These are phyloP conservation scores for Phytophthora uliginosa DNA, from an alignment of 352 stramenopile species.

Conservation along the genomic window DNA sequence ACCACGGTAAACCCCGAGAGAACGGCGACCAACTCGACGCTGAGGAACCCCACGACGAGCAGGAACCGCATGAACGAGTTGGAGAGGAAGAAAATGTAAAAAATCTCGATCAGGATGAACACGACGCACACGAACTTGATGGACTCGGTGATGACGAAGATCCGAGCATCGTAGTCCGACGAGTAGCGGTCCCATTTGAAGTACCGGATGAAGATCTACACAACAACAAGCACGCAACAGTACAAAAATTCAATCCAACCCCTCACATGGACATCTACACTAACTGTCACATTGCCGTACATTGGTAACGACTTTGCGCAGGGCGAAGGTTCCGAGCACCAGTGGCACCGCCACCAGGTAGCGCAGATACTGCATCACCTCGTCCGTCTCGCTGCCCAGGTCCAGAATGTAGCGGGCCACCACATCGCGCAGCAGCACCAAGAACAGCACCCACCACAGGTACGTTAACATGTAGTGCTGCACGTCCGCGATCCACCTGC, in stretches of 20 bases:
- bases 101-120: slow-evolving; percentile 85
- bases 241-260: background rate
- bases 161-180: slow-evolving; percentile 76
- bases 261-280: background rate
- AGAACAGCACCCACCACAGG: slow-evolving; percentile 78
- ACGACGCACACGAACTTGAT: slow-evolving; percentile 83
- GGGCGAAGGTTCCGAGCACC: slow-evolving; percentile 76
- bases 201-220: slow-evolving; percentile 76
- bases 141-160: slow-evolving; percentile 84
- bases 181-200: slow-evolving; percentile 81
- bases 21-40: slow-evolving; percentile 70
- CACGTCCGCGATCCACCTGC: slow-evolving; percentile 83
- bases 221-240: background rate
- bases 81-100: slow-evolving; percentile 86
- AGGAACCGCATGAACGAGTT: slow-evolving; percentile 72
- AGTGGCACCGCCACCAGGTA: slow-evolving; percentile 75
- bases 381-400: slow-evolving; percentile 50
- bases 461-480: slow-evolving; percentile 83
- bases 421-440: slow-evolving; percentile 58
- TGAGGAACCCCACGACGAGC: slow-evolving; percentile 74
- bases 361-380: slow-evolving; percentile 59
- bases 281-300: slow-evolving; percentile 38
- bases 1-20: slow-evolving; percentile 79
- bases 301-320: slow-evolving; percentile 85
- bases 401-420: slow-evolving; percentile 63